phyloP scores from a whole-genome alignment of 805 yeast genomes.

The Metschnikowia picachoensis region DNA sequence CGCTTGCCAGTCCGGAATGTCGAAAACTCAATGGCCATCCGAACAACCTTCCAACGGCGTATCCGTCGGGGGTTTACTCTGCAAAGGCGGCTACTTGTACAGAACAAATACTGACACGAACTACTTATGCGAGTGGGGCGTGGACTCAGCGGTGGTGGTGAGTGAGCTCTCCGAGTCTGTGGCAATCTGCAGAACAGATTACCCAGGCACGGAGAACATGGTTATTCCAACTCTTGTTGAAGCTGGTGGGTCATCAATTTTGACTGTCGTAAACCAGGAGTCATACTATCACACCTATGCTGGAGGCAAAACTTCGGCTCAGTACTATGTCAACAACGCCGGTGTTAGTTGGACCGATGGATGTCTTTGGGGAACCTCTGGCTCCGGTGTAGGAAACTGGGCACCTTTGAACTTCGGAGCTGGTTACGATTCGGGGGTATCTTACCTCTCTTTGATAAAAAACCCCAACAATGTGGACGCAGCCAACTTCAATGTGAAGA shows the following conservation, averaged over 20 bases:
- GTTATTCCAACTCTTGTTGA: conserved; percentile 82
- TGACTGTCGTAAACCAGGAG: conserved; percentile 77
- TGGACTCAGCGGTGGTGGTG: conserved; percentile 61
- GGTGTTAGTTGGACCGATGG: conserved; percentile 90
- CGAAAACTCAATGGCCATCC: conserved; percentile 97
- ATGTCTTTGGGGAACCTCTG: conserved; percentile 86
- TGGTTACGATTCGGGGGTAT: conserved; percentile 62
- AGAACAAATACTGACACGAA: conserved; percentile 65
- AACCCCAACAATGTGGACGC: conserved; percentile 82
- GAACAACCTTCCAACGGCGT: conserved; percentile 84
- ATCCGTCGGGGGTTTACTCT: conserved; percentile 88
- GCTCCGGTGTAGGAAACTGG: conserved; percentile 93
- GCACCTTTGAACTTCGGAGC: conserved; percentile 96
- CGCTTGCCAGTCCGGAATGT: conserved; percentile 98
- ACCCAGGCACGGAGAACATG: conserved; percentile 99
- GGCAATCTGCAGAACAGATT: conserved; percentile 96
- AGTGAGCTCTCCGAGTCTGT: conserved; percentile 61
- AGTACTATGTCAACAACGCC: conserved; percentile 95
- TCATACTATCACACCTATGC: conserved; percentile 78
- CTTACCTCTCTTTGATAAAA: conserved; percentile 89
- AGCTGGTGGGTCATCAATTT: conserved; percentile 61
- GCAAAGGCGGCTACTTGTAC: conserved; percentile 82
- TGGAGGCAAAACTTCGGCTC: conserved; percentile 84
- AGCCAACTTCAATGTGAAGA: conserved; percentile 55
- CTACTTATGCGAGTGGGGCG: conserved; percentile 87